phyloP scores from a whole-genome alignment of 495 filamentous ascomycete genomes.

The Trichoderma gamsii region DNA sequence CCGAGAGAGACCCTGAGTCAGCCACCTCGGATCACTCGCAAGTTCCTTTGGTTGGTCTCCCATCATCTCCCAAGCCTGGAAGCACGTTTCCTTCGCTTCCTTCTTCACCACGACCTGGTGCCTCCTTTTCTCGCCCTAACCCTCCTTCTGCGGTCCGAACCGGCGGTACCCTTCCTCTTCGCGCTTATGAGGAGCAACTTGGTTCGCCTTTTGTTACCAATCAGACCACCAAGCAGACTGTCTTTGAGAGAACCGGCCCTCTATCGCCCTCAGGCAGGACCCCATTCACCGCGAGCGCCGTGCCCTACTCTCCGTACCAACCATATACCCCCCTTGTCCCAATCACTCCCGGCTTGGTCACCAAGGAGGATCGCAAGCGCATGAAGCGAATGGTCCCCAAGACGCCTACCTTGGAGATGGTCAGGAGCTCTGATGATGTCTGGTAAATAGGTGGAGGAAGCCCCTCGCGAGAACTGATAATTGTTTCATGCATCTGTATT shows the following conservation, averaged over 20 bases:
- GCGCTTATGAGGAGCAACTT: constrained; percentile 52
- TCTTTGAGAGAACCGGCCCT: constrained; percentile 60
- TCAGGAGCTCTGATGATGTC: constrained; percentile 46
- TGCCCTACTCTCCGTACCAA: constrained; percentile 87
- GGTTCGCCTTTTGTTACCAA: constrained; percentile 36
- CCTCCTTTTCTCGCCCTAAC: constrained; percentile 33
- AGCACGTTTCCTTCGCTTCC: constrained; percentile 42
- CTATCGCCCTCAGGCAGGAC: constrained; percentile 45
- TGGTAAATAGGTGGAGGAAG: constrained; percentile 37
- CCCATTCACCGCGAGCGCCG: constrained; percentile 66
- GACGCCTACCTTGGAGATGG: constrained; percentile 49
- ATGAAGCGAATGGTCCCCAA: constrained; percentile 55
- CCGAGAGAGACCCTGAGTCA: constrained; percentile 36
- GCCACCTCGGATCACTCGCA: constrained; percentile 38
- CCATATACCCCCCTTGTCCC: constrained; percentile 84
- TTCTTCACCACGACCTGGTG: constrained; percentile 37
- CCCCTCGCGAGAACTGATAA: constrained; percentile 19
- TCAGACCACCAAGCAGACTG: constrained; percentile 66
- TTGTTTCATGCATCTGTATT: not conserved
- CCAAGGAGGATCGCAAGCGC: constrained; percentile 65
- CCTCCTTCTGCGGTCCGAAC: constrained; percentile 38
- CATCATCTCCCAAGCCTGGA: constrained; percentile 41
- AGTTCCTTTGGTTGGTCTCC: constrained; percentile 38
- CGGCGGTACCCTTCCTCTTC: constrained; percentile 53
- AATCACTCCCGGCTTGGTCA: constrained; percentile 75